Evolutionary conservation across 108 stramenopile genomes (phyloP).

Genomic region (Fragilaria radians): DNA sequence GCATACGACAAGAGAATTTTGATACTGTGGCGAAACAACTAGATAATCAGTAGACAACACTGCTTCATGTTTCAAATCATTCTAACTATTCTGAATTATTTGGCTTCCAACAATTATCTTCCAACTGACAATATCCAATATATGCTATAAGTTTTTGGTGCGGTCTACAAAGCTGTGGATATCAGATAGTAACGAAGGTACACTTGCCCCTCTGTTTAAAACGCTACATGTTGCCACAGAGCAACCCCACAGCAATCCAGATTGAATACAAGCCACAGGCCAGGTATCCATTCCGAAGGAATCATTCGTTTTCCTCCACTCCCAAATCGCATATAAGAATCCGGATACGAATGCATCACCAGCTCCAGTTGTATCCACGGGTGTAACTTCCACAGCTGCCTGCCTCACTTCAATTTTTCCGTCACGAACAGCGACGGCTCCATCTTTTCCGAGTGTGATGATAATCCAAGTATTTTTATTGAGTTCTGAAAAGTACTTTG

Average conservation of each 20-base stretch:
- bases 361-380: slow-evolving; percentile 73
- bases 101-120: no score
- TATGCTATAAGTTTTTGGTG: neutral
- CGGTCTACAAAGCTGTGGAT: slow-evolving; percentile 31
- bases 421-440: slow-evolving; percentile 42
- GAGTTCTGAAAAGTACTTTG: slow-evolving; percentile 23
- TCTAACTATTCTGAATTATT: no score
- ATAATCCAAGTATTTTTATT: slow-evolving; percentile 37
- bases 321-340: slow-evolving; percentile 59
- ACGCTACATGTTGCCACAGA: slow-evolving; percentile 53
- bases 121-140: no score
- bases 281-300: slow-evolving; percentile 11
- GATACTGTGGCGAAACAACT: no score
- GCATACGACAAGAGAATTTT: no score
- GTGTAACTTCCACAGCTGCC: slow-evolving; percentile 10
- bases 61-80: no score
- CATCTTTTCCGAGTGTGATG: slow-evolving; percentile 51
- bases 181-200: slow-evolving; percentile 24
- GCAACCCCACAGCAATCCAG: slow-evolving; percentile 54
- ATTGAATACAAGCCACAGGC: slow-evolving; percentile 24
- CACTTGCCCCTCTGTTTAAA: slow-evolving; percentile 54
- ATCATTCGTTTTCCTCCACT: slow-evolving; percentile 11
- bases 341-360: slow-evolving; percentile 80
- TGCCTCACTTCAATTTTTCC: slow-evolving; percentile 34
- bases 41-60: no score